These are phyloP conservation scores for Mycena latifolia DNA, from an alignment of 768 basidiomycete species.

Conservation along the genomic window DNA sequence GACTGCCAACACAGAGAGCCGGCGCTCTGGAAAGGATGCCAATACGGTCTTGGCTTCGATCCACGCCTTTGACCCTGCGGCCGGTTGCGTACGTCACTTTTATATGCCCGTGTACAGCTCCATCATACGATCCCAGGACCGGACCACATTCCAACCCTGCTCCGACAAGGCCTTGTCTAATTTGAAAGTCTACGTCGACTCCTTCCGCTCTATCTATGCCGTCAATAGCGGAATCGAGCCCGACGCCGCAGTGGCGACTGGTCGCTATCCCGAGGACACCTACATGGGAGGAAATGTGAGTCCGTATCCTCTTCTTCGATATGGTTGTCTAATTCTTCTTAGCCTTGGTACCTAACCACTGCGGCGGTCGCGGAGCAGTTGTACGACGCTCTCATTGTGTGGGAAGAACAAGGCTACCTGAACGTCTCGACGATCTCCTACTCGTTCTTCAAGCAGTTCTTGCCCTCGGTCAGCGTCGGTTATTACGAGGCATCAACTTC, in stretches of 20 bases:
- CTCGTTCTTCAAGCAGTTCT: conserved; percentile 76
- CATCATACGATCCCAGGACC: conserved; percentile 51
- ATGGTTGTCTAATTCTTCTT: neutral
- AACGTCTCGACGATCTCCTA: conserved; percentile 71
- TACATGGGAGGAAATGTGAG: conserved; percentile 67
- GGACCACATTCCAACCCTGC: conserved; percentile 80
- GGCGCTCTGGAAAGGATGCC: conserved; percentile 81
- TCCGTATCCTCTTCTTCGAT: conserved; percentile 18
- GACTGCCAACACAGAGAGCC: conserved; percentile 81
- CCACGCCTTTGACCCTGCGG: conserved; percentile 68
- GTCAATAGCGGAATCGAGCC: conserved; percentile 71
- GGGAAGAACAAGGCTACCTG: conserved; percentile 65
- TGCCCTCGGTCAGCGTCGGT: conserved; percentile 60
- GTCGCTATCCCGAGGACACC: conserved; percentile 69
- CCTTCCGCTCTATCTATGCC: conserved; percentile 75
- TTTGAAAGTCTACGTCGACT: conserved; percentile 71
- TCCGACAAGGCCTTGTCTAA: conserved; percentile 81
- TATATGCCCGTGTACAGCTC: neutral
- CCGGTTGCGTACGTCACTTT: conserved; percentile 47
- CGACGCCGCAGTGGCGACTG: conserved; percentile 64
- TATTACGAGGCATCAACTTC: conserved; percentile 61
- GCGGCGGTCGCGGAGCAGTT: conserved; percentile 82
- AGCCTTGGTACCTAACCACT: conserved; percentile 85
- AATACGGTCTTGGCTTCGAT: conserved; percentile 79
- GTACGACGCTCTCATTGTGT: conserved; percentile 77